Conservation (phyloP, 768 basidiomycete genomes). For the Pleurotus sapidus region DNA sequence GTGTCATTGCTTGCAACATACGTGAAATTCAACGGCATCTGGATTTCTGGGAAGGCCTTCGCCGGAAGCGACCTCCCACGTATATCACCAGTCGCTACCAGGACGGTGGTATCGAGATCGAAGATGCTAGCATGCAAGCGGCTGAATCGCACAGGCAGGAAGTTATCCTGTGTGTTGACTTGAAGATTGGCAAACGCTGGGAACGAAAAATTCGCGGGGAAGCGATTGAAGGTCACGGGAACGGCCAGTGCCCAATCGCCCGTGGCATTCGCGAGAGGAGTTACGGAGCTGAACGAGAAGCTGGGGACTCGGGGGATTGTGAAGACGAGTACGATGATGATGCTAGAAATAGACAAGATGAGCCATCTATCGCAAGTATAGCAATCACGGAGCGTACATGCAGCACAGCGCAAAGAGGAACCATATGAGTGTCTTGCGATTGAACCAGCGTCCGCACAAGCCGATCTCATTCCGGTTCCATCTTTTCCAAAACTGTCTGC, state of each 20-base stretch:
- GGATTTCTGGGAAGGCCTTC: constrained; percentile 59
- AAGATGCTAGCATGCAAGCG: constrained; percentile 65
- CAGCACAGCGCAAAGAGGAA: constrained; percentile 58
- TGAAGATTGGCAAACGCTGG: constrained; percentile 72
- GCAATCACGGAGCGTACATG: constrained; percentile 35
- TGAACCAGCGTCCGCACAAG: constrained; percentile 77
- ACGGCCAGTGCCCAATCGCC: constrained; percentile 55
- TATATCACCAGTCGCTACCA: constrained; percentile 67
- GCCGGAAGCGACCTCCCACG: constrained; percentile 61
- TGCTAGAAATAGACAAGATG: constrained; percentile 29
- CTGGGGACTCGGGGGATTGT: constrained; percentile 80
- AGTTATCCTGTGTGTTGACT: constrained; percentile 72
- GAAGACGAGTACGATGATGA: constrained; percentile 72
- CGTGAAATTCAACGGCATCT: constrained; percentile 79
- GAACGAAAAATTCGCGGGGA: constrained; percentile 90
- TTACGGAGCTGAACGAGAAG: constrained; percentile 56
- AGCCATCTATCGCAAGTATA: constrained; percentile 2
- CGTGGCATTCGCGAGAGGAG: constrained; percentile 60
- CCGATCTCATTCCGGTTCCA: constrained; percentile 83
- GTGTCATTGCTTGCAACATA: constrained; percentile 77
- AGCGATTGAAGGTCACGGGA: constrained; percentile 63
- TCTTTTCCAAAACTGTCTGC: constrained; percentile 60
- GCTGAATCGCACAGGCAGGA: constrained; percentile 73
- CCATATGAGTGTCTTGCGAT: constrained; percentile 69
- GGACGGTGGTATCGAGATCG: constrained; percentile 61